Conservation (phyloP, 2,329 filamentous ascomycete genomes). For the Cordyceps cicadae region DNA sequence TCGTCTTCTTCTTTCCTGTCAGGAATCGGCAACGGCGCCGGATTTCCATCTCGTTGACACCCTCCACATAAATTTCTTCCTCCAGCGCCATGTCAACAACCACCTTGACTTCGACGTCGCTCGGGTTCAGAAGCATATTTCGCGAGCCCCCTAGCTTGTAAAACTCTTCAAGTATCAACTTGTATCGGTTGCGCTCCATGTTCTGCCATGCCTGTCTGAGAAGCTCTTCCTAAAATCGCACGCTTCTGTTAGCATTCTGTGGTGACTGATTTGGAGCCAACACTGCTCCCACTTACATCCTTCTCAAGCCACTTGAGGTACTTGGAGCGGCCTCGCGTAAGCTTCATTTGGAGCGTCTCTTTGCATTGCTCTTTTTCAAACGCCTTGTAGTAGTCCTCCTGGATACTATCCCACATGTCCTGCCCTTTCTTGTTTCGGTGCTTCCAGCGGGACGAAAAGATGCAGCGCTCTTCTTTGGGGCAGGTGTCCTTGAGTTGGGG, state of each 20-base stretch:
- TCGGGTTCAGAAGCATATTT: slow-evolving; percentile 8
- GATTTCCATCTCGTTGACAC: slow-evolving; percentile 11
- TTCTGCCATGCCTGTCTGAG: background rate
- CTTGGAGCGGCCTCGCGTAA: slow-evolving; percentile 41
- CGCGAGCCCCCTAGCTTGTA: background rate
- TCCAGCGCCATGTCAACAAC: background rate
- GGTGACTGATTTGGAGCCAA: background rate
- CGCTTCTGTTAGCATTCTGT: background rate
- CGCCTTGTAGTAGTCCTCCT: slow-evolving; percentile 29
- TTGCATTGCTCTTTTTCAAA: slow-evolving; percentile 33
- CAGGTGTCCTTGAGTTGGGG: slow-evolving; percentile 36
- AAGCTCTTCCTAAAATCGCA: background rate
- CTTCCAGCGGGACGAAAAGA: slow-evolving; percentile 41
- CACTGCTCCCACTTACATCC: slow-evolving; percentile 38
- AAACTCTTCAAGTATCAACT: background rate
- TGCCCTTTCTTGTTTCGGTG: slow-evolving; percentile 42
- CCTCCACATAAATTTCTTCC: background rate
- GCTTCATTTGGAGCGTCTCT: slow-evolving; percentile 49
- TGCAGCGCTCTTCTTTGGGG: slow-evolving; percentile 38
- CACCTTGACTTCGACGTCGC: slow-evolving; percentile 4
- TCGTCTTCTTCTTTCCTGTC: slow-evolving; percentile 1
- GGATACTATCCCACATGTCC: slow-evolving; percentile 51
- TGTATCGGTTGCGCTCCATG: background rate
- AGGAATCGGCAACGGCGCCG: slow-evolving; percentile 3
- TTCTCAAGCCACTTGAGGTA: slow-evolving; percentile 38